These are phyloP conservation scores for Sechiopsis laciniata DNA, from an alignment of 306 rosid species.

Conservation along the genomic window DNA sequence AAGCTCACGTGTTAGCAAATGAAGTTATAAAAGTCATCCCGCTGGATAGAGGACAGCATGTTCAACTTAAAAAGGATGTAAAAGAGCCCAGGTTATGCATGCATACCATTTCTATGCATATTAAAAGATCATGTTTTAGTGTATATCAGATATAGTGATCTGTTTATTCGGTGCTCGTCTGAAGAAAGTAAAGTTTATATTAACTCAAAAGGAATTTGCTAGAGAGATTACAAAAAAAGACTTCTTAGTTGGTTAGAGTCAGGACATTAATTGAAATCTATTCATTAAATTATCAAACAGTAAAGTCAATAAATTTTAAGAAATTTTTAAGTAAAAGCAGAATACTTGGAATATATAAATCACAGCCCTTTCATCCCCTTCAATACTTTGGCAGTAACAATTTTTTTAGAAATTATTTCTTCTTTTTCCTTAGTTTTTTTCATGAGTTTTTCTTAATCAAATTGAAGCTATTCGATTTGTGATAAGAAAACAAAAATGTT, in stretches of 20 bases:
- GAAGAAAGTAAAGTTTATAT: not conserved
- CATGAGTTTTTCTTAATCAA: not conserved
- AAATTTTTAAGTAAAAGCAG: too few relatives aligned
- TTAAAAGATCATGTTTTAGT: not conserved
- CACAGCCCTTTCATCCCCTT: not conserved
- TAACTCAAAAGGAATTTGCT: not conserved
- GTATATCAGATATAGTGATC: not conserved
- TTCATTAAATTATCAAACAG: not conserved
- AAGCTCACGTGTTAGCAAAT: conserved; percentile 62
- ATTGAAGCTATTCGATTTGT: too few relatives aligned
- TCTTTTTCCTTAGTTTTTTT: not conserved
- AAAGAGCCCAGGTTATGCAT: conserved; percentile 77
- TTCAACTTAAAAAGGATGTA: conserved; percentile 75
- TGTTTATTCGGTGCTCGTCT: not conserved
- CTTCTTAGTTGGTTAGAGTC: not conserved
- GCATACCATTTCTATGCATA: not conserved
- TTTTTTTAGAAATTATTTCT: not conserved
- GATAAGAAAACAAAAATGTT: too few relatives aligned
- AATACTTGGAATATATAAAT: too few relatives aligned
- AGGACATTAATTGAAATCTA: not conserved
- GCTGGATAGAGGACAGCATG: conserved; percentile 93
- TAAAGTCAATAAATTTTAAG: not conserved
- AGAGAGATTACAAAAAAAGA: not conserved
- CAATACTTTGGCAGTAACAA: not conserved
- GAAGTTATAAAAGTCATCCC: conserved; percentile 94